Percentiles rank a stretch among this genome's conserved stretches.
Conservation (phyloP, 2,329 filamentous ascomycete species). For the Epichloe scottii region DNA sequence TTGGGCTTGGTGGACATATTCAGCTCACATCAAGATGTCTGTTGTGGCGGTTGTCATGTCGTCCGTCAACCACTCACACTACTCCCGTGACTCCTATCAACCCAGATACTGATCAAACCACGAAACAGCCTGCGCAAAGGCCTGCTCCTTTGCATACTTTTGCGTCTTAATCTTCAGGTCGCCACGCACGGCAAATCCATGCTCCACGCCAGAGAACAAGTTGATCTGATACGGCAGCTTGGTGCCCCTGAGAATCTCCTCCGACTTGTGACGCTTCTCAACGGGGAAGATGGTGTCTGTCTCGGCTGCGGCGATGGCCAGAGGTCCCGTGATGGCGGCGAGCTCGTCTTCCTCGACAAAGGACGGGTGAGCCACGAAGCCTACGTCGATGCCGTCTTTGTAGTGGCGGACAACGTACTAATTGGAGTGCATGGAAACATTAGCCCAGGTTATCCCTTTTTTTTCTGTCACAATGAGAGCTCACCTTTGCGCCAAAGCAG, state of each 20-base stretch:
- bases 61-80: no score
- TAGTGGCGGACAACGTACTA: constrained; percentile 59
- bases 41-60: no score
- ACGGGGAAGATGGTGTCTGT: constrained; percentile 46
- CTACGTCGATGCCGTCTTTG: constrained; percentile 41
- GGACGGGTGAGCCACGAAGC: constrained; percentile 53
- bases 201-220: constrained; percentile 54
- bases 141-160: constrained; percentile 65
- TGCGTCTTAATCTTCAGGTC: constrained; percentile 38
- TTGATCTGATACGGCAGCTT: constrained; percentile 52
- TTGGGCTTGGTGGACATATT: no score
- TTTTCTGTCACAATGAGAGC: background rate
- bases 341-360: constrained; percentile 49
- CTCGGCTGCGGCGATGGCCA: constrained; percentile 52
- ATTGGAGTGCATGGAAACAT: background rate
- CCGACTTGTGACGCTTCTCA: constrained; percentile 41
- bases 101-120: constrained; percentile 51
- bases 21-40: no score
- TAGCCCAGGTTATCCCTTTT: background rate
- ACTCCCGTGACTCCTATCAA: background rate
- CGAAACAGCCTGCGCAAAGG: constrained; percentile 60
- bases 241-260: constrained; percentile 43
- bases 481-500: constrained; percentile 52
- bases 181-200: constrained; percentile 63
- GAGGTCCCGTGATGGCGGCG: constrained; percentile 39